These are phyloP conservation scores for Saccharomyces jurei DNA, from an alignment of 805 yeast species.

Conservation along the genomic window DNA sequence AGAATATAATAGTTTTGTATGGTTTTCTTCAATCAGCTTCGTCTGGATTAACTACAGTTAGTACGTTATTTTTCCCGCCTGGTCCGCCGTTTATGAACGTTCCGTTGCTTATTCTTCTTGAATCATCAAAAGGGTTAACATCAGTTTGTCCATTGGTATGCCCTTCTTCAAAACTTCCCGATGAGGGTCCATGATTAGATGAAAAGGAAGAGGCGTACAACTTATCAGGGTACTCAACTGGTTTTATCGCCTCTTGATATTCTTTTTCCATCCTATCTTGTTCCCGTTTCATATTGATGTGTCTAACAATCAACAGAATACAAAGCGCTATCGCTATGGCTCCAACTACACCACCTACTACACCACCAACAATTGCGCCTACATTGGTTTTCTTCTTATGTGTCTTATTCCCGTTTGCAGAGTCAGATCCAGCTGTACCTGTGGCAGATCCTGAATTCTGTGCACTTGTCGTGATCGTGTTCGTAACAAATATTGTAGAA, in stretches of 20 bases:
- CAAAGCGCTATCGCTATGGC: constrained; percentile 35
- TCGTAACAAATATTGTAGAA: constrained; percentile 23
- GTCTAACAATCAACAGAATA: constrained; percentile 34
- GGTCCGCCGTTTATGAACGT: constrained; percentile 77
- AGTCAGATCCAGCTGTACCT: constrained; percentile 7
- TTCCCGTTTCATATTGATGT: constrained; percentile 32
- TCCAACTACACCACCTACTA: constrained; percentile 48
- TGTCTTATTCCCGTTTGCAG: constrained; percentile 2
- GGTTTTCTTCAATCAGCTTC: constrained; percentile 22
- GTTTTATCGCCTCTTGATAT: constrained; percentile 49
- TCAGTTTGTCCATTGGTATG: constrained; percentile 2
- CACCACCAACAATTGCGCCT: constrained; percentile 60
- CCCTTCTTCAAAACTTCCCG: constrained; percentile 9
- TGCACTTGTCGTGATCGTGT: constrained; percentile 18
- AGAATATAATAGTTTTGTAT: not conserved
- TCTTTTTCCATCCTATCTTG: constrained; percentile 48
- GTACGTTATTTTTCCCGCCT: constrained; percentile 51
- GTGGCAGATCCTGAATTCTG: constrained; percentile 12
- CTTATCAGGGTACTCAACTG: constrained; percentile 29
- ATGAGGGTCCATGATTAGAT: constrained; percentile 7
- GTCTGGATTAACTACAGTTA: constrained; percentile 87
- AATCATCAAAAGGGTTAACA: constrained; percentile 62
- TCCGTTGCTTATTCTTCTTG: constrained; percentile 78
- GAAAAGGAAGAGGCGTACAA: constrained; percentile 7
- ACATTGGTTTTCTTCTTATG: constrained; percentile 24